phyloP scores from a whole-genome alignment of 495 filamentous ascomycete genomes.

The Aspergillus wentii region DNA sequence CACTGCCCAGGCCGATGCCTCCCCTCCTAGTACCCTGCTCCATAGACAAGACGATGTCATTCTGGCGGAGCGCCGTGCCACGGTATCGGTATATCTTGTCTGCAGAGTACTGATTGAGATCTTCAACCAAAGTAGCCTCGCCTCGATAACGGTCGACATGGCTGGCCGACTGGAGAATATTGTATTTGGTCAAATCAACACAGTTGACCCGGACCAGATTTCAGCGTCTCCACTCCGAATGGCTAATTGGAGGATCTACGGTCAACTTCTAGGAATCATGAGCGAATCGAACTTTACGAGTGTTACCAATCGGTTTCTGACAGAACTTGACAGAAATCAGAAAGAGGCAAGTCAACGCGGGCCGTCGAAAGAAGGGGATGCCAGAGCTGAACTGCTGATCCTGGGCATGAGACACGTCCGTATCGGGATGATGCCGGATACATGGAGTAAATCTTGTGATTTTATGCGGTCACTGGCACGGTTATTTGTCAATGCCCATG shows the following conservation, averaged over 20 bases:
- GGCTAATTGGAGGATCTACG: slow-evolving; percentile 93
- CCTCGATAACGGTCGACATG: slow-evolving; percentile 79
- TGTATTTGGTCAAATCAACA: slow-evolving; percentile 87
- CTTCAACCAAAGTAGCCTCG: slow-evolving; percentile 79
- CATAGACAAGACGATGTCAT: slow-evolving; percentile 63
- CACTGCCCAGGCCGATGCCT: slow-evolving; percentile 19
- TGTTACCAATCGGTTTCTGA: slow-evolving; percentile 75
- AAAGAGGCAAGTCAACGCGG: slow-evolving; percentile 65
- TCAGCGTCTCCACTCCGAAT: slow-evolving; percentile 72
- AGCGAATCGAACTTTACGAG: slow-evolving; percentile 83
- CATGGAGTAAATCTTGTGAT: slow-evolving; percentile 82
- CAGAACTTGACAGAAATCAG: slow-evolving; percentile 71
- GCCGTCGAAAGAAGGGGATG: slow-evolving; percentile 64
- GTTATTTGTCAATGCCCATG: slow-evolving; percentile 78
- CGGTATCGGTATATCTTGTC: slow-evolving; percentile 89
- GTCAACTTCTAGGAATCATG: slow-evolving; percentile 89
- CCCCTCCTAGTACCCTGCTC: slow-evolving; percentile 31
- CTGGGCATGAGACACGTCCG: slow-evolving; percentile 86
- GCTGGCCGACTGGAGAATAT: slow-evolving; percentile 87
- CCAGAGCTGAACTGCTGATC: slow-evolving; percentile 76
- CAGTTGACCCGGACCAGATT: slow-evolving; percentile 79
- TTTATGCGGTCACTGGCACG: slow-evolving; percentile 77
- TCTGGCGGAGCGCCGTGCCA: slow-evolving; percentile 79
- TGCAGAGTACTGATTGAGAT: slow-evolving; percentile 93
- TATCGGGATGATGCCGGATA: slow-evolving; percentile 61